phyloP scores from a whole-genome alignment of 441 rosid genomes.

The Populus hybrid region DNA sequence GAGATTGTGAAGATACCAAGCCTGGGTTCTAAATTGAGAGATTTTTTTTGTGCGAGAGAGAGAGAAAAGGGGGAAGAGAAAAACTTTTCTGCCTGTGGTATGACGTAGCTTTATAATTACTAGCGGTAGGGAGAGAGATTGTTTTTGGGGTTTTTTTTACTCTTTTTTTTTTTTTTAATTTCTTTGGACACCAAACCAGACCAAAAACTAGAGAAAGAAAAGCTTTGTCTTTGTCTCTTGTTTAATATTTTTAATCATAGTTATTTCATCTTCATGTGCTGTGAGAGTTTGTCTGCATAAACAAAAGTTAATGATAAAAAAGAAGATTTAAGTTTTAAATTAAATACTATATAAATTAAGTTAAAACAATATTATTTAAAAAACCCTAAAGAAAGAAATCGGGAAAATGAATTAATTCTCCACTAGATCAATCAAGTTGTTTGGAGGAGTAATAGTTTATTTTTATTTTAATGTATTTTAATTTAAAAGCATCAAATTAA shows the following conservation, averaged over 20 bases:
- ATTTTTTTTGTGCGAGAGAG: constrained; percentile 30
- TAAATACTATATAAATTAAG: background rate
- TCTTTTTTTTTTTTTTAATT: background rate
- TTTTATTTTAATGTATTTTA: too few species aligned
- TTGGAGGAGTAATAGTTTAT: too few species aligned
- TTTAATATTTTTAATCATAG: background rate
- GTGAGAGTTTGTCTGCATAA: too few species aligned
- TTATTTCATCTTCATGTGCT: background rate
- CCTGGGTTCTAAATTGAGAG: constrained; percentile 31
- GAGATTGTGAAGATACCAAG: constrained; percentile 14
- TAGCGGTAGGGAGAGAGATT: background rate
- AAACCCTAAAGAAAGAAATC: too few species aligned
- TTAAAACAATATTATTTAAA: too few species aligned
- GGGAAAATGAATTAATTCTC: too few species aligned
- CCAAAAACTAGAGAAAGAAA: background rate
- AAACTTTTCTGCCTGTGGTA: constrained; percentile 29
- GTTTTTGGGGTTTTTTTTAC: background rate
- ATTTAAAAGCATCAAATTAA: too few species aligned
- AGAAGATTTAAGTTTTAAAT: background rate
- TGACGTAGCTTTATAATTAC: background rate
- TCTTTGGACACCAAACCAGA: background rate
- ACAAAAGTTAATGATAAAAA: background rate
- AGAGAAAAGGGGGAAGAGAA: constrained; percentile 27
- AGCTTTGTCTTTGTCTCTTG: background rate
- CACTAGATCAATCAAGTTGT: too few species aligned